Conservation (phyloP, 2,329 filamentous ascomycete species). For the Botrytis hyacinthi region DNA sequence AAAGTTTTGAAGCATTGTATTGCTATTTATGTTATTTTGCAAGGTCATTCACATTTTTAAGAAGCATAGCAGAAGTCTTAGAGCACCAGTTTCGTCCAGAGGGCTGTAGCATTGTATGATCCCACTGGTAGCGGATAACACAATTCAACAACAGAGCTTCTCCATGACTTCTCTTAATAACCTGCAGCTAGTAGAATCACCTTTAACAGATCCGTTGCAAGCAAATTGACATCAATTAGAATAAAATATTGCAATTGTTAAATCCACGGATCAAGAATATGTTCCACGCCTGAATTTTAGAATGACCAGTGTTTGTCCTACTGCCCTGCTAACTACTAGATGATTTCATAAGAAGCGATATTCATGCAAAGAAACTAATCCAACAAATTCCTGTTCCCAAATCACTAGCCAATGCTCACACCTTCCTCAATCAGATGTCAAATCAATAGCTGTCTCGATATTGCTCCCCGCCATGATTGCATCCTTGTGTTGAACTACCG, state of each 20-base stretch:
- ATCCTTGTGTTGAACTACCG: not conserved
- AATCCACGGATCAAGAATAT: too few relatives aligned
- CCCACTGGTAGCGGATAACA: not conserved
- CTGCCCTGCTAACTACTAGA: not conserved
- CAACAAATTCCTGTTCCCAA: not conserved
- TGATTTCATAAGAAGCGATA: not conserved
- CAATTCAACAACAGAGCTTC: not conserved
- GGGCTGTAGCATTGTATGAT: not conserved
- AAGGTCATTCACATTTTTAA: not conserved
- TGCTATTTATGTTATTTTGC: not conserved
- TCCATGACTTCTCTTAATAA: rapidly evolving
- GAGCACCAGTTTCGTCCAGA: not conserved
- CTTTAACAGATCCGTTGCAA: not conserved
- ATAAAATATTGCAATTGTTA: not conserved
- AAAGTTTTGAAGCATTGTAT: not conserved
- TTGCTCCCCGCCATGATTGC: not conserved
- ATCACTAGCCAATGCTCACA: not conserved
- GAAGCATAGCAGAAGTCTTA: not conserved
- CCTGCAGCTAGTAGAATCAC: not conserved
- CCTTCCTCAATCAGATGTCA: not conserved
- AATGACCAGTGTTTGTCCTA: not conserved
- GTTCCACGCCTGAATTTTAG: not conserved
- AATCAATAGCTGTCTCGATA: not conserved
- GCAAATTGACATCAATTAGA: not conserved
- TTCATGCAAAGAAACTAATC: not conserved